Percentiles rank a stretch among this genome's conserved stretches.
These are phyloP conservation scores for Apiospora malaysiana DNA, from an alignment of 2,329 filamentous ascomycete genomes.

Conservation along the genomic window DNA sequence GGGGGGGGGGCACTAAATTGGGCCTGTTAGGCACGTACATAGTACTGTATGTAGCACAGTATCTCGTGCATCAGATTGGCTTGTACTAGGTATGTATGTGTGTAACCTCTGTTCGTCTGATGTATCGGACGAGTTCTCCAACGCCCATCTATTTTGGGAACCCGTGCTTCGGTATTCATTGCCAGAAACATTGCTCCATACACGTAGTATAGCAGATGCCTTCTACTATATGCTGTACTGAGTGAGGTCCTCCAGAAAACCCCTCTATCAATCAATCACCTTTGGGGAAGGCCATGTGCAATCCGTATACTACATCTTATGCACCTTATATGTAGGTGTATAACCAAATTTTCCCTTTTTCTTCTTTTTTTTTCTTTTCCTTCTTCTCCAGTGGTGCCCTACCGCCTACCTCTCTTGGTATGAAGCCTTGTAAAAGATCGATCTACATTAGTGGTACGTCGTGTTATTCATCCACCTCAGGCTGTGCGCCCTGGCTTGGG, in stretches of 20 bases:
- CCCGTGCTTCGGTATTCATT: not conserved
- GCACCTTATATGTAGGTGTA: not conserved
- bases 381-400: constrained; percentile 5
- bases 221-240: not conserved
- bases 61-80: not conserved
- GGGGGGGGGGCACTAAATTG: no score
- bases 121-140: constrained; percentile 1
- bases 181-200: not conserved
- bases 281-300: not conserved
- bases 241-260: not conserved
- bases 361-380: no score
- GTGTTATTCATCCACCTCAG: not conserved
- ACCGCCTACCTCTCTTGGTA: not conserved
- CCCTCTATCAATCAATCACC: not conserved
- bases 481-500: not conserved
- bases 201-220: not conserved
- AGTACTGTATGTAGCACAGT: not conserved
- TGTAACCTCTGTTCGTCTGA: constrained; percentile 8
- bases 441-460: constrained; percentile 1
- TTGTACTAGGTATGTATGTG: not conserved
- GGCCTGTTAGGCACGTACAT: not conserved
- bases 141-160: not conserved
- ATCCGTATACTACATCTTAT: not conserved
- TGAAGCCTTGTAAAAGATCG: constrained; percentile 5
- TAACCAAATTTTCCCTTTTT: not conserved